A percentile compares a stretch with the other conserved stretches of the same genome.
phyloP scores from a whole-genome alignment of 371 early-diverging fungal genomes.

The Mortierella sp. region DNA sequence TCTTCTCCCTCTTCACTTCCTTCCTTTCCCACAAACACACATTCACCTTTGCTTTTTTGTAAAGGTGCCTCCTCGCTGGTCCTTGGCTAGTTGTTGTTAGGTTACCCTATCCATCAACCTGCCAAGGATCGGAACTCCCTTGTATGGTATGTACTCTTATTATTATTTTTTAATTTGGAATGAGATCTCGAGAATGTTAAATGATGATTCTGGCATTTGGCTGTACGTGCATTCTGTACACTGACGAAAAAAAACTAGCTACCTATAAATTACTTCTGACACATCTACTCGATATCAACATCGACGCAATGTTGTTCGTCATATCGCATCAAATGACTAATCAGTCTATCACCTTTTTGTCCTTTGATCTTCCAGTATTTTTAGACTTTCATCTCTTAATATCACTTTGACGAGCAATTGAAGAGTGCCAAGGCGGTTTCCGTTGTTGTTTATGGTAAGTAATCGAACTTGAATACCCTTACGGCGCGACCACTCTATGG shows the following conservation, averaged over 20 bases:
- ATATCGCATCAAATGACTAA: no score
- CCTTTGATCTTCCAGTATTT: background rate
- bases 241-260: constrained; percentile 59
- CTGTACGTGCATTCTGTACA: constrained; percentile 54
- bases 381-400: background rate
- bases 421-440: background rate
- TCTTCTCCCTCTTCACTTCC: constrained; percentile 16
- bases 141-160: background rate
- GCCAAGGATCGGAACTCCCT: background rate
- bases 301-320: background rate
- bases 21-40: background rate
- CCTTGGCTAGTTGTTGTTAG: constrained; percentile 1
- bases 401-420: background rate
- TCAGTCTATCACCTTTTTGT: no score
- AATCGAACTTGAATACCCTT: background rate
- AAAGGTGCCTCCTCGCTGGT: background rate
- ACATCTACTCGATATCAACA: background rate
- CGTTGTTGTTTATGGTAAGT: background rate
- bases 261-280: constrained; percentile 51
- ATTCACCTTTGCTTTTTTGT: background rate
- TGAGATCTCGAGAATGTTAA: constrained; percentile 7
- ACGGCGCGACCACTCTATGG: no score
- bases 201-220: constrained; percentile 60
- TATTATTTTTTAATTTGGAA: background rate
- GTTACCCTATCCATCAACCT: background rate